Conservation (phyloP, 768 basidiomycete species). For the Sarcomyxa edulis region DNA sequence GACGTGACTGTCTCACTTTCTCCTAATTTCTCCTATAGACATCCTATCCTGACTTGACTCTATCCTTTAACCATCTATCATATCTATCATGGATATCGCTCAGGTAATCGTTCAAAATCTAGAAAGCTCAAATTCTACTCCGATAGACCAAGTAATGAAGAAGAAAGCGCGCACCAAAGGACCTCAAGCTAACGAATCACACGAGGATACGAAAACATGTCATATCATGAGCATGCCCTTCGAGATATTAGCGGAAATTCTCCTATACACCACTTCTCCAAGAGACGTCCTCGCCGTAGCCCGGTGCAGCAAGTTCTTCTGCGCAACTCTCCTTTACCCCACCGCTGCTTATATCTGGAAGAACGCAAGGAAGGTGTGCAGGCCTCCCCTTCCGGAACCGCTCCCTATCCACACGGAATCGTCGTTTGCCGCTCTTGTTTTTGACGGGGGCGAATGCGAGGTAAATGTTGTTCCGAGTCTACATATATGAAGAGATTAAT, state of each 20-base stretch:
- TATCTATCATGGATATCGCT: no score
- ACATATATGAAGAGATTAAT: background rate
- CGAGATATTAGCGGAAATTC: constrained; percentile 62
- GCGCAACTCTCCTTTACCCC: constrained; percentile 41
- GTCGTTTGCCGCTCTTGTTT: constrained; percentile 60
- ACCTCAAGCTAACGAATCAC: background rate
- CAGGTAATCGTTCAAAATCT: no score
- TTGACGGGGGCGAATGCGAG: constrained; percentile 51
- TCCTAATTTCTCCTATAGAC: no score
- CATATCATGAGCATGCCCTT: constrained; percentile 38
- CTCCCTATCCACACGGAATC: constrained; percentile 42
- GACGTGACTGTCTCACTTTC: no score
- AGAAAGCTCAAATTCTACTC: no score
- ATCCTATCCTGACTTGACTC: no score
- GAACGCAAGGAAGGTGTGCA: constrained; percentile 29
- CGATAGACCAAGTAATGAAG: no score
- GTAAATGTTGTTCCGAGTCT: constrained; percentile 23
- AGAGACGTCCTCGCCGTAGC: constrained; percentile 55
- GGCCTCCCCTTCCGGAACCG: constrained; percentile 18
- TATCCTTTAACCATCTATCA: no score
- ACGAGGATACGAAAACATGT: constrained; percentile 1
- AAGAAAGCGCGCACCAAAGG: background rate
- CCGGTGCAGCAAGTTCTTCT: constrained; percentile 51
- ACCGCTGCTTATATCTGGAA: constrained; percentile 57
- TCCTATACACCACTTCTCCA: constrained; percentile 46